Evolutionary conservation across 225 moss, liverwort and hornwort genomes (phyloP), one percentile per base, ranked within the genome.

Genomic region (Antitrichia curtipendula): DNA sequence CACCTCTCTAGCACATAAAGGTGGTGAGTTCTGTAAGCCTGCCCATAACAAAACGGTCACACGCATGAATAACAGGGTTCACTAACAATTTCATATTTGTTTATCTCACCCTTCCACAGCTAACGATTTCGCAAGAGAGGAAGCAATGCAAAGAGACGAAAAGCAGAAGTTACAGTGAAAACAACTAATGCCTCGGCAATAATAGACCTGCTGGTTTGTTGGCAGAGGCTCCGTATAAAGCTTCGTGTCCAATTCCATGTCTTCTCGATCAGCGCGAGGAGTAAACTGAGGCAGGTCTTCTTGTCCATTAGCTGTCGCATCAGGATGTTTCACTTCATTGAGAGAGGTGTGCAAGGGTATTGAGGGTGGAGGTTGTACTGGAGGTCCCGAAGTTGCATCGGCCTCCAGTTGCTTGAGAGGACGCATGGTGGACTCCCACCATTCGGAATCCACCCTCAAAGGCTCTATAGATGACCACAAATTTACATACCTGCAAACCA

Each of bases 21-120:
- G 85, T 99, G 99, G 92, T 99, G 99, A 52, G 93, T 93, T 78
- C 91, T 96, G 91, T 97, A 99, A 43, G 97, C 99, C 95, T 99
- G 92, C 47, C 58, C 50, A 24, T 22, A 85, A 61, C 74, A 82
- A 41, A 86, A 86, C 32, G 38, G 43, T 87, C 63, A 75, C 61
- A 69, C 27, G 32, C 25, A 59, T 88, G 71, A 86, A 38, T 66
- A 58, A 79, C 38, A 85, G 22, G 41, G 40, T 75, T 85, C 82
- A 72, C 75, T 75, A 54, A 61, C 52, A 58, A 82, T 36, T 38
- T 29, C 32, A 61, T n/a, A 60, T 34, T 72, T 36, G 63, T 66
- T 53, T 23, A 68, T 74, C 81, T 86, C 60, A 72, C 58, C 49
- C 41, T 70, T 75, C 24, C 20, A 41, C 45, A 84, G 65, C 38